Conservation (phyloP, 805 yeast genomes). For the Metschnikowia lachancei region DNA sequence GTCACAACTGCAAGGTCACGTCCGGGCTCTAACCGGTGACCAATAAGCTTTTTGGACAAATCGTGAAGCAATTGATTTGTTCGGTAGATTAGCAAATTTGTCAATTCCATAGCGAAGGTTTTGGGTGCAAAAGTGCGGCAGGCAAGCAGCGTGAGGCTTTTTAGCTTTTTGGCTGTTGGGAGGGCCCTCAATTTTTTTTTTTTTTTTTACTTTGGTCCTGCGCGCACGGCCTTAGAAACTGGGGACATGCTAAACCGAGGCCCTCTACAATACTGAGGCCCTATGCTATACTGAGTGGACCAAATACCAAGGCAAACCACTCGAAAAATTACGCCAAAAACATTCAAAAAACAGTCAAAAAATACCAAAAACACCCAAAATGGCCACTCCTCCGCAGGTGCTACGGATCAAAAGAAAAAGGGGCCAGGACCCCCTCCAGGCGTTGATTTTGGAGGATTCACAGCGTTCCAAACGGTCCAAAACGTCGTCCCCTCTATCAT, state of each 20-base stretch:
- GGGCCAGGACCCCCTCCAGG: conserved; percentile 84
- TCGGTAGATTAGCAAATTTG: conserved; percentile 12
- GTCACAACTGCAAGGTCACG: conserved; percentile 71
- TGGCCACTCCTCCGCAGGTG: conserved; percentile 50
- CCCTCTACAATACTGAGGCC: too few species aligned
- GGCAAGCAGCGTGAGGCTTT: too few species aligned
- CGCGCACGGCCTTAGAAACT: too few species aligned
- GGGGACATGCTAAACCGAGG: too few species aligned
- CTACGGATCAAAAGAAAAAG: conserved; percentile 85
- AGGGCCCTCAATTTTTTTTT: neutral
- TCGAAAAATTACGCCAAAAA: too few species aligned
- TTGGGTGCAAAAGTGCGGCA: conserved; percentile 13
- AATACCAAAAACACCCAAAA: neutral
- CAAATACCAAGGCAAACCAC: too few species aligned
- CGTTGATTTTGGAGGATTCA: conserved; percentile 52
- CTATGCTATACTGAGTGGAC: too few species aligned
- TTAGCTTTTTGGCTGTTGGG: too few species aligned
- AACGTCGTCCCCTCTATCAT: conserved; percentile 36
- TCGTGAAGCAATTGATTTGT: conserved; percentile 13
- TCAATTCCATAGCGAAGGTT: conserved; percentile 12
- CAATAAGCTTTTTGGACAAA: conserved; percentile 29
- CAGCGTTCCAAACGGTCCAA: conserved; percentile 41
- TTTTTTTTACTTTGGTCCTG: neutral
- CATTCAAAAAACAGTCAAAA: too few species aligned
- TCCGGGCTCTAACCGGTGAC: conserved; percentile 50